Base-by-base conservation (phyloP, 805 yeast species). In the Cyberlindnera amylophila region DNA sequence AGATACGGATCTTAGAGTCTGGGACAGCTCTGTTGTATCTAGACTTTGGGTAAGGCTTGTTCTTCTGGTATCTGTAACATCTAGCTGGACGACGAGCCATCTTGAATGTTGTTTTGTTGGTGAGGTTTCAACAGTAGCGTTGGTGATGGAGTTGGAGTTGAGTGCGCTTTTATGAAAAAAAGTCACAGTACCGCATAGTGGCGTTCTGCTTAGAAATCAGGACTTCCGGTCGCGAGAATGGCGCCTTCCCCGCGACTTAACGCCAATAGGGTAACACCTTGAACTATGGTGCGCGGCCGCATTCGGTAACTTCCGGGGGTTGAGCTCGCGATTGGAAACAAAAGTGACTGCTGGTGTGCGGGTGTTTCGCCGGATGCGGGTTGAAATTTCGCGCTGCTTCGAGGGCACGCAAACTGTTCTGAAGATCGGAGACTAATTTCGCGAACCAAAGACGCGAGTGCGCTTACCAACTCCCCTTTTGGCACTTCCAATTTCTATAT, bases 81-180 rank as follows among this genome's bases (percentile, higher is more conserved):
- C 98, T 88, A 83, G 99, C 99, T 77, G 99, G 99, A 86, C 98
- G 91, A 81, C 98, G 89, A 75, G 98, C 97, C 98, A 91, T 91
- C 72, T 83, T 86, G 81, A 72, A 70, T 55, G 48, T 46, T 37
- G 23, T 30, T 36, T 48, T 50, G 42, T 44, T 41, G 40, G 24
- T 34, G 31, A 12, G 23, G 23, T 21, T n/a, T 15, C 24, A 8
- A 7, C 6, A 8, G 11, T 32, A 10, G 30, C 16, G 15, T n/a
- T 17, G 16, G 19, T 19, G 30, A 15, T 16, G 26, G 37, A 36
- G 31, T 15, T 27, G 42, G 33, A 29, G 38, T 5, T n/a, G 32
- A 24, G 35, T 10, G 15, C 15, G 26, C 27, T 40, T 44, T 40
- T 34, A 39, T 39, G 39, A 39, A 44, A 47, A 47, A 46, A 41